phyloP scores from a whole-genome alignment of 345 rosid genomes.

The Physaria fendleri region DNA sequence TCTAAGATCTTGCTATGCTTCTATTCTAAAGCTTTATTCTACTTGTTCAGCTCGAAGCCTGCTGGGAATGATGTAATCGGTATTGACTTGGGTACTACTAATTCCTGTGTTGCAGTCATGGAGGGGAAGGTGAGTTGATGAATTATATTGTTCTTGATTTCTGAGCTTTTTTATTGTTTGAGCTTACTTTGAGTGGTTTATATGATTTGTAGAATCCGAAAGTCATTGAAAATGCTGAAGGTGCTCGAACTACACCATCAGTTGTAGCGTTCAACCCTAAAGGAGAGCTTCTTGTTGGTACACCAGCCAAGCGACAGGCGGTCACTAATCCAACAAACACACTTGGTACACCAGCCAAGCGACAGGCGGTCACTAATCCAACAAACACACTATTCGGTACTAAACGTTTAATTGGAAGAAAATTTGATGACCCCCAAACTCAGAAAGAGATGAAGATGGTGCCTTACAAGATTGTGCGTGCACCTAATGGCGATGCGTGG shows the following conservation, averaged over 20 bases:
- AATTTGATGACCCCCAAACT: constrained; percentile 66
- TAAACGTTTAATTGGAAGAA: constrained; percentile 78
- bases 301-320: constrained; percentile 93
- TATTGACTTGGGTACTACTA: constrained; percentile 95
- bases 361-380: constrained; percentile 91
- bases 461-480: constrained; percentile 75
- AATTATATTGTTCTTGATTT: not conserved
- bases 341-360: constrained; percentile 80
- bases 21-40: not conserved
- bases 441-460: constrained; percentile 90
- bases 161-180: not conserved
- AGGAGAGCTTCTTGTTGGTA: constrained; percentile 75
- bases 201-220: constrained; percentile 51
- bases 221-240: constrained; percentile 90
- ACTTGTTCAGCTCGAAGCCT: constrained; percentile 57
- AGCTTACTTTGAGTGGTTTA: not conserved
- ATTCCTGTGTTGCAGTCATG: constrained; percentile 97
- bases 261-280: constrained; percentile 76
- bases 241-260: constrained; percentile 89
- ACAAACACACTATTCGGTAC: constrained; percentile 72
- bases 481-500: constrained; percentile 96
- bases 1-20: not conserved
- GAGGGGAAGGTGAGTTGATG: constrained; percentile 74
- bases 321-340: constrained; percentile 88
- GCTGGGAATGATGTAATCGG: constrained; percentile 87